Percentiles rank a stretch among this genome's conserved stretches.
Evolutionary conservation across 129 eudicot genomes (phyloP).

Genomic region (Lactuca saligna): DNA sequence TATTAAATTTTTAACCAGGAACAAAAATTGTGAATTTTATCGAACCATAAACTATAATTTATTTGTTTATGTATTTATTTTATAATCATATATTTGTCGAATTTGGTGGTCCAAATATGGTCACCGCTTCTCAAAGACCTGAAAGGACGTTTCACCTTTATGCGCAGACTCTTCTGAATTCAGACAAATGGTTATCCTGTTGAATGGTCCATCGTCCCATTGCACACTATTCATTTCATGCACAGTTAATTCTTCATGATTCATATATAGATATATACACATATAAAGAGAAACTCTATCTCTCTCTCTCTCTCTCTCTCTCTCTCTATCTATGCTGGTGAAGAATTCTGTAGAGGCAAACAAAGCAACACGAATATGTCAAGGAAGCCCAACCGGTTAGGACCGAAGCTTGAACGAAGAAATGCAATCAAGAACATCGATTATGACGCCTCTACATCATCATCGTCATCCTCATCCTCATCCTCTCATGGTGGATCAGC

Average conservation of each 20-base stretch:
- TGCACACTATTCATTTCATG: neutral
- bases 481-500: conserved; percentile 31
- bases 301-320: neutral
- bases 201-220: neutral
- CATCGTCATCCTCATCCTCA: neutral
- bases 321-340: neutral
- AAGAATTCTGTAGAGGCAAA: neutral
- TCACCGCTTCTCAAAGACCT: neutral
- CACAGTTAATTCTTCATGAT: neutral
- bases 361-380: conserved; percentile 9
- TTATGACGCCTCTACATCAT: conserved; percentile 39
- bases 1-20: no score
- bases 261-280: no score
- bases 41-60: no score
- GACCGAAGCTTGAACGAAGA: conserved; percentile 43
- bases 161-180: neutral
- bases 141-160: neutral
- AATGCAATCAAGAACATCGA: conserved; percentile 46
- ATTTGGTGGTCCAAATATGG: neutral
- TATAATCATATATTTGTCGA: neutral
- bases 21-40: no score
- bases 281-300: no score
- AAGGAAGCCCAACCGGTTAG: conserved; percentile 19
- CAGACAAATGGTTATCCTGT: neutral
- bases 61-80: no score